phyloP scores from a whole-genome alignment of 129 eudicot species.

The Oenanthe sinensis region DNA sequence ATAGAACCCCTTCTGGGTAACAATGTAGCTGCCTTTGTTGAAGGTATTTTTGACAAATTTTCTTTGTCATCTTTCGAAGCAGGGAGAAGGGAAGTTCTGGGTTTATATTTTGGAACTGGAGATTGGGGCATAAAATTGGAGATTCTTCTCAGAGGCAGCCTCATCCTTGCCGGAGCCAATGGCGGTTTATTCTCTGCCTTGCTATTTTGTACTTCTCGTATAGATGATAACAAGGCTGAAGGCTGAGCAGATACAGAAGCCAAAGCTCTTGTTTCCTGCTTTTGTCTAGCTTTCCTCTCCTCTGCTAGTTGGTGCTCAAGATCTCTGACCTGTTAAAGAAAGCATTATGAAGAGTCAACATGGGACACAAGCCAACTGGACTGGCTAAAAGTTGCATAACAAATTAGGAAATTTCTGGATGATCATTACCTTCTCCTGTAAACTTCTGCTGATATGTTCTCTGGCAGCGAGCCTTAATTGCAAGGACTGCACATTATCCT shows the following conservation, averaged over 20 bases:
- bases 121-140: slow-evolving; percentile 52
- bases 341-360: neutral
- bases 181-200: slow-evolving; percentile 70
- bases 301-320: slow-evolving; percentile 80
- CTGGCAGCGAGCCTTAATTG: slow-evolving; percentile 30
- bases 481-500: slow-evolving; percentile 27
- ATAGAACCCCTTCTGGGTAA: slow-evolving; percentile 57
- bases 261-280: slow-evolving; percentile 72
- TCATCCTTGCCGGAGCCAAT: slow-evolving; percentile 50
- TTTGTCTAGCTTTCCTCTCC: slow-evolving; percentile 75
- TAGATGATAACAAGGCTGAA: slow-evolving; percentile 26
- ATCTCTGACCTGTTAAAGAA: slow-evolving; percentile 42
- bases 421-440: slow-evolving; percentile 29
- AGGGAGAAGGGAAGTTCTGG: slow-evolving; percentile 23
- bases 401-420: neutral
- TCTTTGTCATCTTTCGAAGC: slow-evolving; percentile 45
- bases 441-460: slow-evolving; percentile 26
- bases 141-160: slow-evolving; percentile 70
- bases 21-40: slow-evolving; percentile 20
- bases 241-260: slow-evolving; percentile 60
- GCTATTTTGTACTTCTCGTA: slow-evolving; percentile 44
- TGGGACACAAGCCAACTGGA: neutral
- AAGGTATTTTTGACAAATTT: slow-evolving; percentile 29
- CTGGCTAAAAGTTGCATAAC: neutral
- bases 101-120: slow-evolving; percentile 30